Evolutionary conservation across 202 grass and related monocot species (phyloP).

Genomic region (Hordeum pubiflorum): DNA sequence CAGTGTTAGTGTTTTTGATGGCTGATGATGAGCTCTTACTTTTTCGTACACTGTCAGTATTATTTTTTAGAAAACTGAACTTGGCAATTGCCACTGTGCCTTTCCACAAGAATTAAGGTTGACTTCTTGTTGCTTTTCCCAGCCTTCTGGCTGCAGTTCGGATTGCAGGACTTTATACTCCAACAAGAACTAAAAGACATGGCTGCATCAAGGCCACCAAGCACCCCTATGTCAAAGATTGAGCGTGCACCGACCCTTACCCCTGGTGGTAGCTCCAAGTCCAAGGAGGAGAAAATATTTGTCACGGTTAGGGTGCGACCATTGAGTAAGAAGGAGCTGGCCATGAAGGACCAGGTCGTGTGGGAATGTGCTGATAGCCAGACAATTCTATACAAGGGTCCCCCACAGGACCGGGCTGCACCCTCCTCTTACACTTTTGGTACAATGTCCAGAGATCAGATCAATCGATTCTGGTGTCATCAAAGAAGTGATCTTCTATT

Average conservation of each 20-base stretch:
- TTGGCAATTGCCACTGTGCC: background rate
- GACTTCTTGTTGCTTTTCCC: background rate
- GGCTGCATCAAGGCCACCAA: conserved; percentile 49
- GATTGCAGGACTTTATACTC: background rate
- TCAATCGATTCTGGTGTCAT: conserved; percentile 16
- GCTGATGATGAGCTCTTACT: background rate
- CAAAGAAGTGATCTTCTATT: background rate
- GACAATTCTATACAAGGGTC: conserved; percentile 59
- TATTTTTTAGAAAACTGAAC: background rate
- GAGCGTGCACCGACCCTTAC: conserved; percentile 62
- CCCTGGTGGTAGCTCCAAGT: conserved; percentile 54
- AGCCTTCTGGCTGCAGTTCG: background rate
- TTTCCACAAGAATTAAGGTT: background rate
- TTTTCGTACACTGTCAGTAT: too few relatives aligned
- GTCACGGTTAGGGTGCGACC: conserved; percentile 91
- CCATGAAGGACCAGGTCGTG: conserved; percentile 48
- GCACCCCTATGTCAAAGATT: conserved; percentile 69
- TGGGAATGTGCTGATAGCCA: conserved; percentile 74
- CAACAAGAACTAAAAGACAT: conserved; percentile 7
- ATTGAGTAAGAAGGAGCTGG: conserved; percentile 64
- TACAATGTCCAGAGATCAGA: conserved; percentile 29
- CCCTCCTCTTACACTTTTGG: conserved; percentile 76
- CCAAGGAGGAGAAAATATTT: conserved; percentile 97
- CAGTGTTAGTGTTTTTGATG: background rate
- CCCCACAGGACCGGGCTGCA: conserved; percentile 48